phyloP scores from a whole-genome alignment of 2,329 filamentous ascomycete genomes.

The Fusarium bactridioides region DNA sequence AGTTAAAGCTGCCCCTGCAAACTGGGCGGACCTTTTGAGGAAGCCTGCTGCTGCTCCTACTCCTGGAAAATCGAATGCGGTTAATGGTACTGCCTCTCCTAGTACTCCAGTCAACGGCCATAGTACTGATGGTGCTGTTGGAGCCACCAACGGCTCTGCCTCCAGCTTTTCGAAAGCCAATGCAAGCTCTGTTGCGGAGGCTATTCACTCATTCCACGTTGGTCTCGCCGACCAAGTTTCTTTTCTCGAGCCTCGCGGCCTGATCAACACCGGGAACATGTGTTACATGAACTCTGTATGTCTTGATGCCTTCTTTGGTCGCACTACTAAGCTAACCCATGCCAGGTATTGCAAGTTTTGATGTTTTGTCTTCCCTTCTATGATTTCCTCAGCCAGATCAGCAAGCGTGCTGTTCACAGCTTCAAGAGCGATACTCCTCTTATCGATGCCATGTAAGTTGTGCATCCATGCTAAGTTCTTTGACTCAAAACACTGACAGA shows the following conservation, averaged over 20 bases:
- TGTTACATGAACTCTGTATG: slow-evolving; percentile 99
- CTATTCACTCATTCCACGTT: slow-evolving; percentile 76
- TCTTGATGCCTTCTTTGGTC: slow-evolving; percentile 10
- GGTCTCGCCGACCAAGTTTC: slow-evolving; percentile 71
- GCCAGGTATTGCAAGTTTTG: slow-evolving; percentile 90
- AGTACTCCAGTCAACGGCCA: slow-evolving; percentile 38
- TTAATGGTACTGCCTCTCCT: slow-evolving; percentile 41
- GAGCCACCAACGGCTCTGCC: slow-evolving; percentile 34
- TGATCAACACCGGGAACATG: slow-evolving; percentile 98
- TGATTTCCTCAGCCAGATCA: slow-evolving; percentile 87
- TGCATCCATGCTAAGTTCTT: neutral
- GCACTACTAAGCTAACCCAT: slow-evolving; percentile 45
- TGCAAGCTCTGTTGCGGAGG: slow-evolving; percentile 74
- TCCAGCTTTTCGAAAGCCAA: slow-evolving; percentile 55
- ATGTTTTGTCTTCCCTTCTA: slow-evolving; percentile 95
- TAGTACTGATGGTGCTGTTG: slow-evolving; percentile 17
- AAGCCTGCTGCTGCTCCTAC: slow-evolving; percentile 38
- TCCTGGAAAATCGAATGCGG: slow-evolving; percentile 18
- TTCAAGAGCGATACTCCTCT: slow-evolving; percentile 96
- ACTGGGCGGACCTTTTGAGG: slow-evolving; percentile 53
- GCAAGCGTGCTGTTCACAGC: slow-evolving; percentile 83
- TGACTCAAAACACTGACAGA: neutral
- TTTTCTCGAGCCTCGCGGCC: slow-evolving; percentile 89
- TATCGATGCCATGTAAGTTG: slow-evolving; percentile 86
- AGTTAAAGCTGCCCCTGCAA: slow-evolving; percentile 46